Percentiles rank a stretch among this genome's conserved stretches.
phyloP scores from a whole-genome alignment of 2,329 filamentous ascomycete genomes.

The Xylariaceae sp. region DNA sequence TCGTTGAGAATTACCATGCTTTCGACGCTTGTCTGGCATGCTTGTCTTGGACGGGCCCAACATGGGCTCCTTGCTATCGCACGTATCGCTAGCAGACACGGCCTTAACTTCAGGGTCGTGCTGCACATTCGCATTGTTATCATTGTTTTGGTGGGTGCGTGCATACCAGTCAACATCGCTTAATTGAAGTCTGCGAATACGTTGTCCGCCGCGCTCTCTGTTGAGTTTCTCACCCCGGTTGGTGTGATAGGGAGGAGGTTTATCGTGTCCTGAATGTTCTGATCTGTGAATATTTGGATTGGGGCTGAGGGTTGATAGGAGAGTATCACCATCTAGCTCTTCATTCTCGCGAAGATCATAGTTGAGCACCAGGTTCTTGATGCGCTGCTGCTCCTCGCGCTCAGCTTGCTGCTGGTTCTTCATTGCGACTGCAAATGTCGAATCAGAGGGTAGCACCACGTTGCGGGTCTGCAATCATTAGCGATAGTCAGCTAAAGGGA shows the following conservation, averaged over 20 bases:
- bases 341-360: constrained; percentile 90
- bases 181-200: constrained; percentile 87
- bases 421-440: constrained; percentile 94
- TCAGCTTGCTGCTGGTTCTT: constrained; percentile 94
- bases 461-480: constrained; percentile 73
- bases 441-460: constrained; percentile 88
- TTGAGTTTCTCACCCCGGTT: constrained; percentile 63
- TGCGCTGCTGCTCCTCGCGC: constrained; percentile 94
- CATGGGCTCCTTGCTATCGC: constrained; percentile 26
- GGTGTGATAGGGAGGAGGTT: constrained; percentile 56
- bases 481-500: not conserved
- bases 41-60: constrained; percentile 30
- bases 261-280: constrained; percentile 56
- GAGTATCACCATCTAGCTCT: constrained; percentile 75
- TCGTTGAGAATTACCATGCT: constrained; percentile 26
- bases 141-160: constrained; percentile 34
- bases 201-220: constrained; percentile 76
- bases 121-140: constrained; percentile 7
- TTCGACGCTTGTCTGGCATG: constrained; percentile 38
- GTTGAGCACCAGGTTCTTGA: constrained; percentile 96
- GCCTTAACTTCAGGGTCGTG: constrained; percentile 22
- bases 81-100: constrained; percentile 16
- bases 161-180: constrained; percentile 97
- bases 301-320: constrained; percentile 50
- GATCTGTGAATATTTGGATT: constrained; percentile 59